Evolutionary conservation across 805 yeast species (phyloP), one percentile per base, ranked within the genome.

Genomic region (Candida methanosorbosa): DNA sequence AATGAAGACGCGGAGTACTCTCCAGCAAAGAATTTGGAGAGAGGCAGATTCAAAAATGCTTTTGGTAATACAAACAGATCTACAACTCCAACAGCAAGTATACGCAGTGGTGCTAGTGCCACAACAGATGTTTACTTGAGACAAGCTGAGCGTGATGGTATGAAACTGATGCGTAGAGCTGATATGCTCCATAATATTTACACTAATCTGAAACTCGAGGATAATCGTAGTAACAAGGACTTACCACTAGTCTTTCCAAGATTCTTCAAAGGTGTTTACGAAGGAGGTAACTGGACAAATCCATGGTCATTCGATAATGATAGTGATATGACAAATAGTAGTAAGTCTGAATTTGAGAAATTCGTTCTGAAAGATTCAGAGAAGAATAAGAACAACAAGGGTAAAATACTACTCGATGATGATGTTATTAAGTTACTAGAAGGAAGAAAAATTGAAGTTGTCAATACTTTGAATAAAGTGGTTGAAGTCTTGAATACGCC

Each of bases 271-370:
- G 75, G 76, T 20, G 74, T 71, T 36, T 81, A 77, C 51, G 77
- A 77, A 44, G 90, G 87, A 14, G 90, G 88, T n/a, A 77, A 78
- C 40, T 81, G 87, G 80, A 70, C 73, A 32, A 81, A 80, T 46
- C 84, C 83, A 18, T 78, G 79, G 43, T 45, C 36, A 3, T 40
- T 14, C 43, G 58, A 57, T 20, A 61, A 68, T 44, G 70, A 69
- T 2, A 66, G 63, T 40, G 67, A 63, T 20, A 50, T 63, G 37
- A 65, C 64, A 34, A 63, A 57, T 40, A 52, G 55, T 22, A n/a
- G n/a, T n/a, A 15, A 7, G 11, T 12, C 20, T 16, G 17, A 27
- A 17, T 21, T 27, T 30, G n/a, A n/a, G n/a, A n/a, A n/a, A n/a
- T n/a, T n/a, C n/a, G n/a, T n/a, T n/a, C n/a, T n/a, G n/a, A 18